Percentiles rank a stretch among this genome's conserved stretches.
These are phyloP conservation scores for Trichoderma harzianum DNA, from an alignment of 2,329 filamentous ascomycete genomes.

Conservation along the genomic window DNA sequence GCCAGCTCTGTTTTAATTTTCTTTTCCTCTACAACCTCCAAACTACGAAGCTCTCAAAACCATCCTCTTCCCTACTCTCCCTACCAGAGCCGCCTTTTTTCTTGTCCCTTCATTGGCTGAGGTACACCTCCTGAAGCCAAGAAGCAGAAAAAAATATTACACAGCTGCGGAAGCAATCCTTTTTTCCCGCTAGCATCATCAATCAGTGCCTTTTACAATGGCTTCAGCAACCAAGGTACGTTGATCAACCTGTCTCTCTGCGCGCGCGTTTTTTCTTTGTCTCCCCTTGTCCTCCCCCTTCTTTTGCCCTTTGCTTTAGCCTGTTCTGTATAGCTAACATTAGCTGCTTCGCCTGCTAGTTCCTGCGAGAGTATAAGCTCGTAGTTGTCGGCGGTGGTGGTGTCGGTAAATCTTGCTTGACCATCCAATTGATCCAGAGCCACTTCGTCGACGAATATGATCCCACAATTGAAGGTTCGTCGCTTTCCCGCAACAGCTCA, in stretches of 20 bases:
- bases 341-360: constrained; percentile 46
- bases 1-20: constrained; percentile 9
- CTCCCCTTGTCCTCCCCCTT: not conserved
- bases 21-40: not conserved
- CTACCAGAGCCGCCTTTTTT: not conserved
- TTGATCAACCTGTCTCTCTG: not conserved
- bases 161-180: constrained; percentile 10
- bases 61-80: not conserved
- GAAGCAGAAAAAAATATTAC: not conserved
- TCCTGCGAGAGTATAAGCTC: constrained; percentile 88
- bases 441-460: constrained; percentile 99
- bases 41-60: not conserved
- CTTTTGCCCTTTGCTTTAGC: not conserved
- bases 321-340: constrained; percentile 21
- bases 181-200: constrained; percentile 11
- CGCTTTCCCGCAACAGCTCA: not conserved
- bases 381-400: constrained; percentile 97
- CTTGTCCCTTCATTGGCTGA: constrained; percentile 2
- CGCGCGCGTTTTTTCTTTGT: not conserved
- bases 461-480: constrained; percentile 93
- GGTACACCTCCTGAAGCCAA: not conserved
- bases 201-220: constrained; percentile 28
- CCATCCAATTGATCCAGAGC: constrained; percentile 91
- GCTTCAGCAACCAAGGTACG: constrained; percentile 37
- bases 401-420: constrained; percentile 98